Evolutionary conservation across 2,329 filamentous ascomycete species (phyloP).

Genomic region (Pseudopithomyces maydicus): DNA sequence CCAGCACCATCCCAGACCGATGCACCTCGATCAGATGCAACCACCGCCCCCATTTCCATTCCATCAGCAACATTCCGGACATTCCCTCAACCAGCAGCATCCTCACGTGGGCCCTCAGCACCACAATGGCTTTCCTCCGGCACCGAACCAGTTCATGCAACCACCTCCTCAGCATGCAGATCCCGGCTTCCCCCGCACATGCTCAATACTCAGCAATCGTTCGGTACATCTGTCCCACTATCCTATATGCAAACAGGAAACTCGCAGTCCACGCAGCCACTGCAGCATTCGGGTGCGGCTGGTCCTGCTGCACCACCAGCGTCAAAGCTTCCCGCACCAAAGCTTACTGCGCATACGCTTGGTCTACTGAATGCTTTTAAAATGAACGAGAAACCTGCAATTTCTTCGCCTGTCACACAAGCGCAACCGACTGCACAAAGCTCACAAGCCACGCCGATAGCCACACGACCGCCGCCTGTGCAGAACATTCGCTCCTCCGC

Average conservation of each 20-base stretch:
- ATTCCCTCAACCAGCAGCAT: conserved; percentile 36
- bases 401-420: conserved; percentile 15
- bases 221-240: conserved; percentile 37
- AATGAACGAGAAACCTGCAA: conserved; percentile 31
- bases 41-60: conserved; percentile 57
- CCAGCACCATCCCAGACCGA: conserved; percentile 58
- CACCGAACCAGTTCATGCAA: conserved; percentile 26
- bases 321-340: conserved; percentile 62
- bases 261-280: conserved; percentile 48
- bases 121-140: conserved; percentile 28
- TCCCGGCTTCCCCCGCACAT: conserved; percentile 20
- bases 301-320: conserved; percentile 59
- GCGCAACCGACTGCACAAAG: conserved; percentile 15
- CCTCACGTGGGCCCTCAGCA: conserved; percentile 20
- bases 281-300: conserved; percentile 43
- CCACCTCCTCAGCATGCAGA: conserved; percentile 22
- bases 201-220: conserved; percentile 29
- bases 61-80: conserved; percentile 44
- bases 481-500: conserved; percentile 20
- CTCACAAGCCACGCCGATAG: conserved; percentile 27
- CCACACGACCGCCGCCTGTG: conserved; percentile 24
- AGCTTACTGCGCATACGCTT: conserved; percentile 62
- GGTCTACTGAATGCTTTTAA: conserved; percentile 66
- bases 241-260: conserved; percentile 53
- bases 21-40: conserved; percentile 54